Percentiles rank a stretch among this genome's conserved stretches.
phyloP scores from a whole-genome alignment of 2,329 filamentous ascomycete genomes.

The Dichotomopilus funicola region DNA sequence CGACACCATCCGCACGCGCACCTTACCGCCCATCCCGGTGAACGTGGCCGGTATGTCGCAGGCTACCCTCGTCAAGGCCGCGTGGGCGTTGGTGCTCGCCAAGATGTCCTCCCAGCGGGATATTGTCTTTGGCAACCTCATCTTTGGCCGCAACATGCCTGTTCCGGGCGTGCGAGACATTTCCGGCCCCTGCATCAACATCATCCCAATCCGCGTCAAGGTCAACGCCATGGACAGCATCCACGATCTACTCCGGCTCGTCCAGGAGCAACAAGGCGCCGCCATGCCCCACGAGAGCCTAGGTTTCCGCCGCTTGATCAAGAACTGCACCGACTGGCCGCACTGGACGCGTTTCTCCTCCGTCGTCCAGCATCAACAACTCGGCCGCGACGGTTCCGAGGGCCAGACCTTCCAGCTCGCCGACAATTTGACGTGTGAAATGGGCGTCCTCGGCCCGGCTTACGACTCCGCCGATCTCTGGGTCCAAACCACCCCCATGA shows the following conservation, averaged over 20 bases:
- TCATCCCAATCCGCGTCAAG: slow-evolving; percentile 8
- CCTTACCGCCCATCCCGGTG: slow-evolving; percentile 2
- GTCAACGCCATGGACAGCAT: slow-evolving; percentile 10
- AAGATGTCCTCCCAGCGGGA: slow-evolving; percentile 18
- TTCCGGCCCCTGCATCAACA: slow-evolving; percentile 9
- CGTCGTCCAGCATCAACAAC: slow-evolving; percentile 27
- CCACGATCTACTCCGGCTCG: slow-evolving; percentile 16
- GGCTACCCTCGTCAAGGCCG: slow-evolving; percentile 24
- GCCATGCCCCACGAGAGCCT: slow-evolving; percentile 24
- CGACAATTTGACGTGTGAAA: slow-evolving; percentile 9
- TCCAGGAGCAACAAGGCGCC: slow-evolving; percentile 17
- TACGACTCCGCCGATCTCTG: slow-evolving; percentile 13
- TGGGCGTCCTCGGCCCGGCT: slow-evolving; percentile 10
- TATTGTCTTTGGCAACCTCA: slow-evolving; percentile 10
- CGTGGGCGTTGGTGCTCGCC: slow-evolving; percentile 25
- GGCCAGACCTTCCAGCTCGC: slow-evolving; percentile 9
- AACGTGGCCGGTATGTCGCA: slow-evolving; percentile 6
- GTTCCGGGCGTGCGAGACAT: slow-evolving; percentile 6
- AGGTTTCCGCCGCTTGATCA: slow-evolving; percentile 27
- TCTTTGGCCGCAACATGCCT: slow-evolving; percentile 10
- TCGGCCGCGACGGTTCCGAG: slow-evolving; percentile 13
- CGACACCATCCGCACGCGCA: slow-evolving; percentile 5
- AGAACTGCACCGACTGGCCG: slow-evolving; percentile 28
- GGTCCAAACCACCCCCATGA: slow-evolving; percentile 10
- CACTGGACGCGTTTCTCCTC: slow-evolving; percentile 25